Percentiles rank a stretch among this genome's conserved stretches.
Conservation (phyloP, 805 yeast species). For the Jamesozyma hellenica region DNA sequence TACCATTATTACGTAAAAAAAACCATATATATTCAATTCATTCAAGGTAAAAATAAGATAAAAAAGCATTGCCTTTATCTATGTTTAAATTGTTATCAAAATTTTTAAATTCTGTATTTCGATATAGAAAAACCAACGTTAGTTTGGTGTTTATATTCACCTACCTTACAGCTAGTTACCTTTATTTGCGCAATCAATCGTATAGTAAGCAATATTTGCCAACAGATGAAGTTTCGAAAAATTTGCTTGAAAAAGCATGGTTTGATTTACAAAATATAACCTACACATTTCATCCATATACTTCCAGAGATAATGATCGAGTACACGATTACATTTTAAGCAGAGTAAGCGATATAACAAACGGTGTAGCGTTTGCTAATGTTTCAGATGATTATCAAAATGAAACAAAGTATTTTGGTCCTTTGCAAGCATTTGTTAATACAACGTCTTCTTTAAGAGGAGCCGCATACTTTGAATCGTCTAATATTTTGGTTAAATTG, state of each 20-base stretch:
- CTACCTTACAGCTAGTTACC: constrained; percentile 32
- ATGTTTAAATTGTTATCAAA: constrained; percentile 5
- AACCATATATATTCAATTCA: too few species aligned
- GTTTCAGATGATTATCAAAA: constrained; percentile 32
- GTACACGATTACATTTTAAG: constrained; percentile 57
- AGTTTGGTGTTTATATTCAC: constrained; percentile 46
- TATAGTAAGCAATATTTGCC: constrained; percentile 15
- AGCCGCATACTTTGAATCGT: constrained; percentile 69
- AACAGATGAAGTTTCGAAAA: constrained; percentile 31
- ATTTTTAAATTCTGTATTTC: constrained; percentile 41
- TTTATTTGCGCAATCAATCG: constrained; percentile 25
- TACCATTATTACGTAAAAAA: too few species aligned
- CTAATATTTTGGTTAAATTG: constrained; percentile 68
- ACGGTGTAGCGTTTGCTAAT: constrained; percentile 18
- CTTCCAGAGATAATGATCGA: constrained; percentile 62
- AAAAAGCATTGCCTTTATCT: not conserved
- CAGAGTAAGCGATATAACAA: constrained; percentile 33
- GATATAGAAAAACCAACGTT: constrained; percentile 65
- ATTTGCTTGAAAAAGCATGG: constrained; percentile 43
- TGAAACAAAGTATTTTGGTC: constrained; percentile 37
- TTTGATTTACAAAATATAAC: constrained; percentile 61
- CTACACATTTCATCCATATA: constrained; percentile 62
- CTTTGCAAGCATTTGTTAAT: constrained; percentile 42
- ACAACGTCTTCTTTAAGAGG: constrained; percentile 33
- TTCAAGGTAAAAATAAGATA: too few species aligned